Evolutionary conservation across 208 protist genomes (phyloP).

Genomic region (Leishmania guyanensis): DNA sequence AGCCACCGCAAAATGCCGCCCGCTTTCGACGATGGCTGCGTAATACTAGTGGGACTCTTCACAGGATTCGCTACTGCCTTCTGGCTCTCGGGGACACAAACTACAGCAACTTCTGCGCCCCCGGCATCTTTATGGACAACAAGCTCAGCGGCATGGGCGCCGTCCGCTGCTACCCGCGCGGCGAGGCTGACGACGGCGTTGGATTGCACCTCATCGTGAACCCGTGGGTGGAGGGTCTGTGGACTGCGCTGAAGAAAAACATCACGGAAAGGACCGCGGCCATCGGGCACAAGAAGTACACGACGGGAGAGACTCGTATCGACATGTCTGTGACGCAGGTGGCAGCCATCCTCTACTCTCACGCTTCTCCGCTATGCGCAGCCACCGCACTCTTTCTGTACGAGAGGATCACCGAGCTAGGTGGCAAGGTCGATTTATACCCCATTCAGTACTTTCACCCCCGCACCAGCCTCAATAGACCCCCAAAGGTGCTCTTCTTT

Average conservation of each 20-base stretch:
- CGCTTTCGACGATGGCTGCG: slow-evolving; percentile 68
- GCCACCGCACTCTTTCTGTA: slow-evolving; percentile 43
- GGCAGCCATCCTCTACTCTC: slow-evolving; percentile 54
- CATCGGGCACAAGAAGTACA: slow-evolving; percentile 7
- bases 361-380: slow-evolving; percentile 42
- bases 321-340: slow-evolving; percentile 45
- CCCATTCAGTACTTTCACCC: slow-evolving; percentile 48
- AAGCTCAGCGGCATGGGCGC: slow-evolving; percentile 56
- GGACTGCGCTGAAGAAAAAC: slow-evolving; percentile 31
- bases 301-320: slow-evolving; percentile 10
- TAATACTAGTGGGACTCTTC: slow-evolving; percentile 39
- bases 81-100: slow-evolving; percentile 78
- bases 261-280: neutral
- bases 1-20: slow-evolving; percentile 72
- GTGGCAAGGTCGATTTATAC: slow-evolving; percentile 45
- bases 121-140: slow-evolving; percentile 59
- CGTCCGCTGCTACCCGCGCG: slow-evolving; percentile 53
- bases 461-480: slow-evolving; percentile 10
- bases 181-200: slow-evolving; percentile 77
- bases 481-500: slow-evolving; percentile 46
- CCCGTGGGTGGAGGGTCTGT: slow-evolving; percentile 58
- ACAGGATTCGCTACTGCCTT: slow-evolving; percentile 51
- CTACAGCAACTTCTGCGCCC: slow-evolving; percentile 79
- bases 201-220: slow-evolving; percentile 73
- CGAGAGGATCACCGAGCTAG: slow-evolving; percentile 52